phyloP scores from a whole-genome alignment of 2,329 filamentous ascomycete genomes.

The Knoxdaviesia capensis region DNA sequence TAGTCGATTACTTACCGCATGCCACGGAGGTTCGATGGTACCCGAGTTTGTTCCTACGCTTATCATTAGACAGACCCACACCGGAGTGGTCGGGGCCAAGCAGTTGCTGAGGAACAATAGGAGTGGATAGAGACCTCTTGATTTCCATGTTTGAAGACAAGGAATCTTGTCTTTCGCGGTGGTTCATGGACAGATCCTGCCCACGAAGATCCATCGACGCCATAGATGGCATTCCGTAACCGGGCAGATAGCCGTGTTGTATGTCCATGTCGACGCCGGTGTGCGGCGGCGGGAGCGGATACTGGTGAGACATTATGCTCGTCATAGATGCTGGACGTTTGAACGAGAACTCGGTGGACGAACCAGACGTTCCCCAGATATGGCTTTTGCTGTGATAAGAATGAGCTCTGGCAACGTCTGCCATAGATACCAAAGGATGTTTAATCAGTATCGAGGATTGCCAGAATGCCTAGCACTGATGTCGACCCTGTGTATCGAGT shows the following conservation, averaged over 20 bases:
- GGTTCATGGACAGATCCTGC: conserved; percentile 13
- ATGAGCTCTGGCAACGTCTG: too few species aligned
- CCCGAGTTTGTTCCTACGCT: conserved; percentile 70
- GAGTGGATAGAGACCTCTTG: conserved; percentile 29
- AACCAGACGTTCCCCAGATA: too few species aligned
- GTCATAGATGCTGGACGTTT: conserved; percentile 13
- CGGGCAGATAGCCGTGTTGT: conserved; percentile 15
- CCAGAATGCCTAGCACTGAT: too few species aligned
- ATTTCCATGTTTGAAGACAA: conserved; percentile 17
- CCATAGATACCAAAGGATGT: too few species aligned
- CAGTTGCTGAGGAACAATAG: conserved; percentile 22
- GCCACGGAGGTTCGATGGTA: conserved; percentile 92
- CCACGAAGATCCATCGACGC: conserved; percentile 9
- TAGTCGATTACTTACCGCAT: conserved; percentile 51
- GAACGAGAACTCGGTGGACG: too few species aligned
- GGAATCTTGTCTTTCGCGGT: conserved; percentile 17
- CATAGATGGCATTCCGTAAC: conserved; percentile 13
- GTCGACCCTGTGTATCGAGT: too few species aligned
- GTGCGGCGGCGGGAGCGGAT: conserved; percentile 20
- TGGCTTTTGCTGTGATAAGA: too few species aligned
- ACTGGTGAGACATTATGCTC: conserved; percentile 28
- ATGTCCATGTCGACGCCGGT: conserved; percentile 21
- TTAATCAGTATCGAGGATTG: too few species aligned
- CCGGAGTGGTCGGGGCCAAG: conserved; percentile 14
- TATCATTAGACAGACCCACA: conserved; percentile 22